Base-by-base conservation (phyloP, 805 yeast species). In the Tetrapisispora namnaoensis region DNA sequence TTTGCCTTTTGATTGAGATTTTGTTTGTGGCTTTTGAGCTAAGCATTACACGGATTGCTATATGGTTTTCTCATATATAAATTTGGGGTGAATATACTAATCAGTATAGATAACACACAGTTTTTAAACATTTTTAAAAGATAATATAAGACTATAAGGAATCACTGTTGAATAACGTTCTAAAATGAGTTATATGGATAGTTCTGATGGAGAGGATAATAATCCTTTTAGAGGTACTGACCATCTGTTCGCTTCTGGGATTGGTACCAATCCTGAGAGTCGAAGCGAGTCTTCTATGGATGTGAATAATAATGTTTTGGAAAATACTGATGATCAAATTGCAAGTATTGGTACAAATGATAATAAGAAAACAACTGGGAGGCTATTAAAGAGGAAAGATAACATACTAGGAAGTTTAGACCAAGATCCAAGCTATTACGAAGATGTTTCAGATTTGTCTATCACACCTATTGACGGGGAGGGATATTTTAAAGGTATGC, bases 151-250 rank as follows among this genome's bases (percentile, higher is more conserved):
- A 32, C 4, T 32, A 32, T 14, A 13, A 32, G 11, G n/a, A 32
- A 7, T 13, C 6, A 32, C 4, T 4, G 13, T 28, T 28, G 35
- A 32, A 5, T 32, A 32, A 32, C 5, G 4, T 6, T 13, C 4
- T 13, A 10, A 13, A 10, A 57, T 59, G 61, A 53, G 55, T 49
- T 49, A 51, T 43, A 53, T 50, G 37, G 52, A 46, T 50, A 59
- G 55, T 18, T 54, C 61, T 42, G 66, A 61, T 13, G 70, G 65
- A 48, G 71, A 68, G 46, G 70, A 68, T 52, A 69, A 68, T 49
- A 69, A 69, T 47, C 72, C 72, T 1, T 69, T 68, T 49, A 54
- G 62, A 11, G 72, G 72, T 1, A 63, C 70, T 8, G 58, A 57
- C 21, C 72, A 68, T 49, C 51, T 66, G 46, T 68, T 59, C 52